Percentiles rank a stretch among this genome's conserved stretches.
phyloP scores from a whole-genome alignment of 116 monocot genomes.

The Trichopus zeylanicus region DNA sequence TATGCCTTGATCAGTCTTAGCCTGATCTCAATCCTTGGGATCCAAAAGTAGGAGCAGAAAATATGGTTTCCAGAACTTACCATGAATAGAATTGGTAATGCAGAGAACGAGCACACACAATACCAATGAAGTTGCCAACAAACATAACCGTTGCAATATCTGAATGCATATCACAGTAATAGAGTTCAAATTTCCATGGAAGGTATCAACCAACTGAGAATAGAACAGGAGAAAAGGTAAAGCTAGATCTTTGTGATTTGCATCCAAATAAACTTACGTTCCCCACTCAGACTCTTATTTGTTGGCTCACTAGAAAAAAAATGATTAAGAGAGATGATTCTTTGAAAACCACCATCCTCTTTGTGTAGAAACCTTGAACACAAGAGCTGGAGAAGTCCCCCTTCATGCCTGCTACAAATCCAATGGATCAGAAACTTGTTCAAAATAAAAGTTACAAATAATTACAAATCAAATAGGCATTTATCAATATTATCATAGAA shows the following conservation, averaged over 20 bases:
- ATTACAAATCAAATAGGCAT: too few species aligned
- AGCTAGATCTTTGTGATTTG: background rate
- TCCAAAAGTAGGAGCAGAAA: too few species aligned
- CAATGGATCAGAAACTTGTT: slow-evolving; percentile 19
- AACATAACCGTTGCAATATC: slow-evolving; percentile 84
- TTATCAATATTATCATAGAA: too few species aligned
- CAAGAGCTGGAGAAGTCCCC: slow-evolving; percentile 57
- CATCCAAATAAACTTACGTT: slow-evolving; percentile 37
- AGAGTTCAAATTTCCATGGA: too few species aligned
- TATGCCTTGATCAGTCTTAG: too few species aligned
- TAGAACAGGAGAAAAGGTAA: background rate
- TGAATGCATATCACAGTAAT: slow-evolving; percentile 17
- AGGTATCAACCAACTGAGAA: background rate
- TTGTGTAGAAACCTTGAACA: slow-evolving; percentile 19
- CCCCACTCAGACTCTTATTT: slow-evolving; percentile 32
- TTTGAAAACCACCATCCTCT: slow-evolving; percentile 11
- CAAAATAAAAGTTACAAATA: too few species aligned
- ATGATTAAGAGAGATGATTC: too few species aligned
- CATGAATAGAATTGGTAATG: slow-evolving; percentile 99
- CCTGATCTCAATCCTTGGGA: too few species aligned
- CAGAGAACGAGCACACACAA: slow-evolving; percentile 82
- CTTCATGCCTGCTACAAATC: slow-evolving; percentile 58
- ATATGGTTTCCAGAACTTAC: slow-evolving; percentile 28
- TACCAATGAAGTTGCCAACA: slow-evolving; percentile 93
- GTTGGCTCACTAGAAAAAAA: slow-evolving; percentile 28